Evolutionary conservation across 331 rosid species (phyloP), one percentile per base, ranked within the genome.

Genomic region (Phaseolus coccineus): DNA sequence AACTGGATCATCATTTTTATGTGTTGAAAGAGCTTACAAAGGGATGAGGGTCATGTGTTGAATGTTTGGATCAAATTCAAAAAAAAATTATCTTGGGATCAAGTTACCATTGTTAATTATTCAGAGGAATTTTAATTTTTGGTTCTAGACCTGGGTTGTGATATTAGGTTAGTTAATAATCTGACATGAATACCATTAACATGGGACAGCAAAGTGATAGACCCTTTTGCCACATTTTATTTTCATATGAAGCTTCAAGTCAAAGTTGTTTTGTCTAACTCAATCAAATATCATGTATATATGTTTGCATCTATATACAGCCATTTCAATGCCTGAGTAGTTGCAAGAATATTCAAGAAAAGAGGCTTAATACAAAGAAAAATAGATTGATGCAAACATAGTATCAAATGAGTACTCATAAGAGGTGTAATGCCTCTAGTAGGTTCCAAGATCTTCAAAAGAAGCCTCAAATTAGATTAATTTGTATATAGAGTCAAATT

Each of bases 61-160:
- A 73, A 44, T 50, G 25, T 39, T 57, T 25, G 57, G 80, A 66
- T 77, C 69, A 13, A 85, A 77, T 73, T 57, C 35, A 58, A n/a
- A 77, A 31, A 19, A 19, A 19, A 19, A 19, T n/a, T 25, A 28
- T 61, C 16, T 48, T 42, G 30, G 14, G 37, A 74, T 51, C 6
- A 70, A 63, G 58, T 48, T 65, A 37, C 10, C 59, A 42, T 6
- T 13, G 4, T 31, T 40, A 11, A 68, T 69, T 44, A 3, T 22
- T 31, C 65, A 30, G 66, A 4, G 12, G 44, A 40, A 14, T 25
- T 8, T 25, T 16, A 73, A 57, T 24, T 15, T 27, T 11, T 62
- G 25, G 22, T 13, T 51, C 4, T 19, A 19, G 22, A 19, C 22
- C 22, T 19, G 22, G 22, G 22, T 13, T 57, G 14, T 22, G 2